Conservation (phyloP, 2,329 filamentous ascomycete genomes). For the Diaporthe sp. region DNA sequence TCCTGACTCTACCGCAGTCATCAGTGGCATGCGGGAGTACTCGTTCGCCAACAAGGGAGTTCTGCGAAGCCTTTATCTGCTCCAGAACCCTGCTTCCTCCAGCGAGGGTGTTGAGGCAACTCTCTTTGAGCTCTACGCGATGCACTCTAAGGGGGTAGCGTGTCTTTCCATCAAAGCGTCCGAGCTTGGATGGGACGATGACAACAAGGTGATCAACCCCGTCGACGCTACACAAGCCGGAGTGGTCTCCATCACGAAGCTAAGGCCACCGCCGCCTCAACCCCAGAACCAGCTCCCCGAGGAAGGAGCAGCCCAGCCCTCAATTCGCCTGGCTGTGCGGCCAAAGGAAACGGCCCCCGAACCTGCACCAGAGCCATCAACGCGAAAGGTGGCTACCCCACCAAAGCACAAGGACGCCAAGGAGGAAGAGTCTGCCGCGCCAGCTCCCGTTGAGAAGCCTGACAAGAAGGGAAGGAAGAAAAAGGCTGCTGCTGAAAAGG, state of each 20-base stretch:
- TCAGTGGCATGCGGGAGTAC: constrained; percentile 96
- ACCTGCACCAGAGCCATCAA: constrained; percentile 37
- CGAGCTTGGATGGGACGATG: constrained; percentile 91
- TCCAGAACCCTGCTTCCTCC: constrained; percentile 77
- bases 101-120: constrained; percentile 77
- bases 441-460: constrained; percentile 63
- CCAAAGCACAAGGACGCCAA: constrained; percentile 62
- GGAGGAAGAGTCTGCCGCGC: constrained; percentile 60
- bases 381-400: constrained; percentile 52
- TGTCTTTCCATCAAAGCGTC: constrained; percentile 87
- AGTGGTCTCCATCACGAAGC: constrained; percentile 79
- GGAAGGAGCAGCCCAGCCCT: constrained; percentile 43
- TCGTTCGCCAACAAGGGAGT: constrained; percentile 89
- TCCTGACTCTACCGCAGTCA: constrained; percentile 95
- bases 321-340: constrained; percentile 52
- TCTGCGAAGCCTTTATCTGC: constrained; percentile 90
- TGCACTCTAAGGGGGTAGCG: constrained; percentile 98
- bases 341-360: constrained; percentile 47
- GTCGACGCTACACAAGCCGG: constrained; percentile 83
- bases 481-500: constrained; percentile 68
- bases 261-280: constrained; percentile 66
- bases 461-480: constrained; percentile 77
- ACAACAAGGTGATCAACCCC: constrained; percentile 87
- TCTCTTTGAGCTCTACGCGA: constrained; percentile 94
- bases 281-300: constrained; percentile 57